A percentile compares a stretch with the other conserved stretches of the same genome.
These are phyloP conservation scores for Kwoniella dejecticola DNA, from an alignment of 768 basidiomycete species.

Conservation along the genomic window DNA sequence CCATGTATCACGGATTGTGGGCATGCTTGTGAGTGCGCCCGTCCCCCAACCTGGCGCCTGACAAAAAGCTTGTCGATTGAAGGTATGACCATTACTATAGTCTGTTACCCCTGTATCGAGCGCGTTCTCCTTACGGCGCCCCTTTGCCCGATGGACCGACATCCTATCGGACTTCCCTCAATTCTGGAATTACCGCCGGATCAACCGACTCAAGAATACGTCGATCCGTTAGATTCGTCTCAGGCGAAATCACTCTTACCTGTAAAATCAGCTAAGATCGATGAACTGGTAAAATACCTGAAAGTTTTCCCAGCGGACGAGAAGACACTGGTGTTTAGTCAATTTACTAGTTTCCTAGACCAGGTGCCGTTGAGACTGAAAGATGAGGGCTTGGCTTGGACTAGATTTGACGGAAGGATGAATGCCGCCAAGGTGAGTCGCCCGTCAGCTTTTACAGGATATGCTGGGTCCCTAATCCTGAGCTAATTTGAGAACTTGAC, in stretches of 20 bases:
- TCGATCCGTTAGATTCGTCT: slow-evolving; percentile 20
- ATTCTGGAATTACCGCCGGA: slow-evolving; percentile 38
- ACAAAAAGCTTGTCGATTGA: not conserved
- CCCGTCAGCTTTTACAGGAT: not conserved
- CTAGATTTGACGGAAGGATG: slow-evolving; percentile 83
- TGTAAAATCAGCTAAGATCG: slow-evolving; percentile 73
- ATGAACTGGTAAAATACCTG: slow-evolving; percentile 74
- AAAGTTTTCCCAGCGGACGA: slow-evolving; percentile 68
- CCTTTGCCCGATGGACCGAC: slow-evolving; percentile 43
- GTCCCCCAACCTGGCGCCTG: not conserved
- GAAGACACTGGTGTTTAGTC: slow-evolving; percentile 85
- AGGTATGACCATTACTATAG: slow-evolving; percentile 8
- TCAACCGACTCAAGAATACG: slow-evolving; percentile 19
- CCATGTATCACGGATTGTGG: slow-evolving; percentile 47
- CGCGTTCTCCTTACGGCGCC: slow-evolving; percentile 18
- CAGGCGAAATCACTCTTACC: slow-evolving; percentile 9
- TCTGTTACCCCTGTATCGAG: slow-evolving; percentile 41
- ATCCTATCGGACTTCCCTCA: slow-evolving; percentile 28
- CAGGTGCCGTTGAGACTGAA: slow-evolving; percentile 74
- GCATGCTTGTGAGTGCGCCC: slow-evolving; percentile 40
- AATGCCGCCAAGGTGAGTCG: slow-evolving; percentile 63
- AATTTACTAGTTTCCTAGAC: slow-evolving; percentile 82
- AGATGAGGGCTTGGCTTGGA: slow-evolving; percentile 69
- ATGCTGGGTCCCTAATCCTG: not conserved
- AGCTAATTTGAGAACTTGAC: not conserved